A percentile compares a stretch with the other conserved stretches of the same genome.
Conservation (phyloP, 257 asterid genomes). For the Henckelia pumila region DNA sequence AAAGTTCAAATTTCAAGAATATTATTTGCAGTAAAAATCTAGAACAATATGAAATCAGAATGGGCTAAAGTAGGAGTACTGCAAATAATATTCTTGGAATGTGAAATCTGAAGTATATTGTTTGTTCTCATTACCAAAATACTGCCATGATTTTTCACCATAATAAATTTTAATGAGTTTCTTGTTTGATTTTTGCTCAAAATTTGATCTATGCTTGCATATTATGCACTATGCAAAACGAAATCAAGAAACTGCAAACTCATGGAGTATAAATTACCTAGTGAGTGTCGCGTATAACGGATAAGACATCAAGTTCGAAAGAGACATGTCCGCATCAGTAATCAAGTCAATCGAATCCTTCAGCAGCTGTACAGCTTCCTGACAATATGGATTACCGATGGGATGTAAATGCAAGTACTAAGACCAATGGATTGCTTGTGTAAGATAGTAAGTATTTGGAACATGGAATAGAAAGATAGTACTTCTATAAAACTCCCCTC, state of each 20-base stretch:
- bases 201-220: slow-evolving; percentile 15
- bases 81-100: no score
- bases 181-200: no score
- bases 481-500: slow-evolving; percentile 76
- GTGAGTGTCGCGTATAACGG: slow-evolving; percentile 61
- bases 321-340: slow-evolving; percentile 74
- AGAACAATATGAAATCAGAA: neutral
- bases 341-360: slow-evolving; percentile 82
- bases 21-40: slow-evolving; percentile 7
- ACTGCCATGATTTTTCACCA: no score
- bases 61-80: no score
- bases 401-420: slow-evolving; percentile 5
- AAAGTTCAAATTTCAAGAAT: neutral
- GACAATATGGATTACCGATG: slow-evolving; percentile 27
- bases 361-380: slow-evolving; percentile 82
- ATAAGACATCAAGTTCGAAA: slow-evolving; percentile 65
- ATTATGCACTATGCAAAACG: neutral
- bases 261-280: slow-evolving; percentile 51
- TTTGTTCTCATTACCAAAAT: no score
- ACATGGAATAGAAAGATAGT: slow-evolving; percentile 26
- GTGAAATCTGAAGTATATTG: no score
- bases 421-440: slow-evolving; percentile 2
- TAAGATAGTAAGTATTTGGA: slow-evolving; percentile 14
- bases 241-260: slow-evolving; percentile 14
- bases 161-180: no score